These are phyloP conservation scores for Lactarius hatsudake DNA, from an alignment of 768 basidiomycete genomes.

Conservation along the genomic window DNA sequence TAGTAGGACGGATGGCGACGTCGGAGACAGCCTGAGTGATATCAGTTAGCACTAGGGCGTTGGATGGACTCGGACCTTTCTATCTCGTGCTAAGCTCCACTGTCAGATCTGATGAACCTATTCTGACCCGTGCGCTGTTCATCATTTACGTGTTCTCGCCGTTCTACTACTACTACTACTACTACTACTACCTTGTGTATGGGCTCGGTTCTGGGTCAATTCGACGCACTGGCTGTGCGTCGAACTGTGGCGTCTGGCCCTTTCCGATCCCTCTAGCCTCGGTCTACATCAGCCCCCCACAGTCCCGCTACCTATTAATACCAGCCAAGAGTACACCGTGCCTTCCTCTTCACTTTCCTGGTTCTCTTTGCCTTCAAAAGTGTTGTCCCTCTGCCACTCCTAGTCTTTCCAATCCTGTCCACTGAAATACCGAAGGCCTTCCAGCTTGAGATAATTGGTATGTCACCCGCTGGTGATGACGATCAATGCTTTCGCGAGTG, in stretches of 20 bases:
- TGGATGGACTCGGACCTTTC: neutral
- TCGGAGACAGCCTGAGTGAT: too few species aligned
- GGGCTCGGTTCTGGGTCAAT: neutral
- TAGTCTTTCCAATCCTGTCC: neutral
- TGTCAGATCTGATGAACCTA: neutral
- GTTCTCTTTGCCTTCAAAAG: neutral
- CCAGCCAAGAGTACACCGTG: neutral
- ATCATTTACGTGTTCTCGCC: neutral
- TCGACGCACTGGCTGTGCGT: neutral
- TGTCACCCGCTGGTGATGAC: too few species aligned
- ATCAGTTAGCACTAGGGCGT: neutral
- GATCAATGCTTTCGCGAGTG: neutral
- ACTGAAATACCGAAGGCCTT: neutral
- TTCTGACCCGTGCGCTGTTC: neutral
- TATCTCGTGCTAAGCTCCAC: too few species aligned
- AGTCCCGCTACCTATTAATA: neutral
- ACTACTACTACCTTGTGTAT: neutral
- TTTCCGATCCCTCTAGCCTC: neutral
- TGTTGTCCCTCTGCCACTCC: neutral
- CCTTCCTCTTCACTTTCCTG: neutral
- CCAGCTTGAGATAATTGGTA: neutral
- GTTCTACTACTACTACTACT: too few species aligned
- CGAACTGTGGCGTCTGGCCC: neutral
- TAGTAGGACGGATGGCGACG: neutral
- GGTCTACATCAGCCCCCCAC: neutral